Conservation (phyloP, 2,329 filamentous ascomycete species). For the Decorospora gaudefroyi region DNA sequence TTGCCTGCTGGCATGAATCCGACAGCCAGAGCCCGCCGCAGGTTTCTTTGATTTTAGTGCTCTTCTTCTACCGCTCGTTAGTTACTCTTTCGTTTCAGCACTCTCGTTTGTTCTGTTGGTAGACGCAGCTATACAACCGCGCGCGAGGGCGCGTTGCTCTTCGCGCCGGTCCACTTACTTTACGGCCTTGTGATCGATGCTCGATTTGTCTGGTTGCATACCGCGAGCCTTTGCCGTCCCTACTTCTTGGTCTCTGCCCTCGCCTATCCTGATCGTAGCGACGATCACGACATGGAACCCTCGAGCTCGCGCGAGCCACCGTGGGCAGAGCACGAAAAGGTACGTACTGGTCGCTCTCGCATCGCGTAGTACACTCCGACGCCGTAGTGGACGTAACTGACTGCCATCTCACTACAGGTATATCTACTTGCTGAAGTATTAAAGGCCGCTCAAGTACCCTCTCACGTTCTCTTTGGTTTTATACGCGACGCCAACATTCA, state of each 20-base stretch:
- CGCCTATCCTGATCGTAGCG: slow-evolving; percentile 18
- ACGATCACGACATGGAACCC: slow-evolving; percentile 47
- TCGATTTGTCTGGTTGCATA: slow-evolving; percentile 46
- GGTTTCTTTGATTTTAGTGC: slow-evolving; percentile 34
- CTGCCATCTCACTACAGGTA: slow-evolving; percentile 28
- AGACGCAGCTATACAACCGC: slow-evolving; percentile 33
- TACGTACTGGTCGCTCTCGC: slow-evolving; percentile 32
- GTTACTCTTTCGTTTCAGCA: slow-evolving; percentile 37
- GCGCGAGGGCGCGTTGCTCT: slow-evolving; percentile 32
- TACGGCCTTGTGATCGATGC: slow-evolving; percentile 44
- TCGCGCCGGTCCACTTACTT: slow-evolving; percentile 42
- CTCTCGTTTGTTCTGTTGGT: slow-evolving; percentile 41
- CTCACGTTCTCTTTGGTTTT: slow-evolving; percentile 51
- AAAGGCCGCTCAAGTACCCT: slow-evolving; percentile 53
- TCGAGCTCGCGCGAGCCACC: slow-evolving; percentile 44
- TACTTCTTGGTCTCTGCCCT: slow-evolving; percentile 41
- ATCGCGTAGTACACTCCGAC: slow-evolving; percentile 5
- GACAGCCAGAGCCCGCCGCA: slow-evolving; percentile 30
- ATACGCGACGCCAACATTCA: slow-evolving; percentile 52
- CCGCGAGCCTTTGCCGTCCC: slow-evolving; percentile 30
- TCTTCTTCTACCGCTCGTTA: slow-evolving; percentile 34
- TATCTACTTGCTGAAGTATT: slow-evolving; percentile 59
- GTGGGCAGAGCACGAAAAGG: slow-evolving; percentile 56
- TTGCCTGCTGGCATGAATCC: slow-evolving; percentile 39
- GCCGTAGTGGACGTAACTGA: slow-evolving; percentile 6